These are phyloP conservation scores for Aquilaria malaccensis DNA, from an alignment of 345 rosid species.

Conservation along the genomic window DNA sequence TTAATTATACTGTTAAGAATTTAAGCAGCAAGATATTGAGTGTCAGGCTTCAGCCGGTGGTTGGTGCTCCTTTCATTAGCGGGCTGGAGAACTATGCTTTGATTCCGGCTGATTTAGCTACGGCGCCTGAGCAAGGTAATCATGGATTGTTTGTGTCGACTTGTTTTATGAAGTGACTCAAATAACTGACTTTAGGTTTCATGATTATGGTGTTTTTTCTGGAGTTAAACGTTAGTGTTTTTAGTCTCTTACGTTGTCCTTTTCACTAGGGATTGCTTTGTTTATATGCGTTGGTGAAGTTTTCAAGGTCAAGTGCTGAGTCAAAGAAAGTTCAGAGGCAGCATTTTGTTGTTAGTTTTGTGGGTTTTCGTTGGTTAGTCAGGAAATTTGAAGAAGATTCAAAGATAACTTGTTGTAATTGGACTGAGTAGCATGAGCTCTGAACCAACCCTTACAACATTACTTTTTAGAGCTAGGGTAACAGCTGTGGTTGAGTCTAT, in stretches of 20 bases:
- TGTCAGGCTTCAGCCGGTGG: conserved; percentile 49
- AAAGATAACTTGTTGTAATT: too few species aligned
- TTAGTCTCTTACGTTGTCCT: not conserved
- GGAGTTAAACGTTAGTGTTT: not conserved
- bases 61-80: conserved; percentile 59
- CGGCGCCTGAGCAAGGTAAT: conserved; percentile 77
- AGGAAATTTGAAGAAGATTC: too few species aligned
- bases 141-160: not conserved
- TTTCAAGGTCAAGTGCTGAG: too few species aligned
- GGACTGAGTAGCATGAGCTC: too few species aligned
- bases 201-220: not conserved
- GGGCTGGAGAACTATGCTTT: conserved; percentile 93
- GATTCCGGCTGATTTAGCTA: conserved; percentile 73
- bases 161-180: not conserved
- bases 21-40: conserved; percentile 48
- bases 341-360: too few species aligned
- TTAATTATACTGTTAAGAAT: conserved; percentile 49
- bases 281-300: not conserved
- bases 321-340: too few species aligned
- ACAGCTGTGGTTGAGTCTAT: too few species aligned
- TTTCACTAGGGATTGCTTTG: conserved; percentile 1
- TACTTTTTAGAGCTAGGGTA: too few species aligned
- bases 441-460: too few species aligned
- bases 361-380: too few species aligned
- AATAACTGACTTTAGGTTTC: not conserved